These are phyloP conservation scores for Blastocystis sp. DNA, from an alignment of 352 stramenopile species.

Conservation along the genomic window DNA sequence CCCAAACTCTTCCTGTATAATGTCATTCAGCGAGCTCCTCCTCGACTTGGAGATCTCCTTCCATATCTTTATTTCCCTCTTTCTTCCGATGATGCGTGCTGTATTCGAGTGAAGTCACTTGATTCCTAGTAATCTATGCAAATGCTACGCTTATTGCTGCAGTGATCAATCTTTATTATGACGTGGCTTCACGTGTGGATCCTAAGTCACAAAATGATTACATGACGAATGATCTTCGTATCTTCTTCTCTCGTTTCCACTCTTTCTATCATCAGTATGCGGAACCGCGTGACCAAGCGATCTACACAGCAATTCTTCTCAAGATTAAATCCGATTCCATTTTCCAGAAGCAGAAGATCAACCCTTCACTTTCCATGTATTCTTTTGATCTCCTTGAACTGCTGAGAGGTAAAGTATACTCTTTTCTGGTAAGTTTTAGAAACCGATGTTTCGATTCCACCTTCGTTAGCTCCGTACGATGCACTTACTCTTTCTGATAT, in stretches of 20 bases:
- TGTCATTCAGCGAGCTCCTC: not conserved
- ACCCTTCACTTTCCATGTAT: conserved; percentile 14
- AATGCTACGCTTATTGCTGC: conserved; percentile 10
- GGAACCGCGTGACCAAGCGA: not conserved
- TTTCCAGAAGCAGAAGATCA: conserved; percentile 1
- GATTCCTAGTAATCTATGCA: not conserved
- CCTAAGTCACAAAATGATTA: not conserved
- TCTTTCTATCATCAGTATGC: not conserved
- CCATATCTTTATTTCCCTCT: conserved; percentile 19
- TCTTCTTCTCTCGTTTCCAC: conserved; percentile 20
- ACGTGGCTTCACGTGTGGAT: not conserved
- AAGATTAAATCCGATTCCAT: not conserved
- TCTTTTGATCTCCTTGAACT: conserved; percentile 38
- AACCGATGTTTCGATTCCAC: not conserved
- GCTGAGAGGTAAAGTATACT: not conserved
- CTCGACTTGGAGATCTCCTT: not conserved
- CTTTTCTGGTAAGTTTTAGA: not conserved
- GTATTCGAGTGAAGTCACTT: not conserved
- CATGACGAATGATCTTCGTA: not conserved
- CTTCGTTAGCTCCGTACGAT: not conserved
- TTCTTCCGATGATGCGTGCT: not conserved
- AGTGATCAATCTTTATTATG: not conserved
- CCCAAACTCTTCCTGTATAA: not conserved
- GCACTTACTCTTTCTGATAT: not conserved
- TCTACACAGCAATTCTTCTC: not conserved